phyloP scores from a whole-genome alignment of 1,284 basidiomycete species.

The Ustilago trichophora region DNA sequence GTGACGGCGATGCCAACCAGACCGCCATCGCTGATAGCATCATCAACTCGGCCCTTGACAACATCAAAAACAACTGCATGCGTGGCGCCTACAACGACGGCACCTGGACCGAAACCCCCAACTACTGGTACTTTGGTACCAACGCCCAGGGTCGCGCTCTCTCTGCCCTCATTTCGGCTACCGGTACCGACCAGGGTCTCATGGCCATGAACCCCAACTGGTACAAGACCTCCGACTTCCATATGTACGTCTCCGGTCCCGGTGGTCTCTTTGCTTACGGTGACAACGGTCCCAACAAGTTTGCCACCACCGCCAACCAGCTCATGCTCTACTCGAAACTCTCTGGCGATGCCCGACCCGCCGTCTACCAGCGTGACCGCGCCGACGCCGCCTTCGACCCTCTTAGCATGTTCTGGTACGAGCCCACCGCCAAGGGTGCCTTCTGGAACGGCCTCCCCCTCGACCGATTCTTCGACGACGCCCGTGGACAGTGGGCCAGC shows the following conservation, averaged over 20 bases:
- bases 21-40: slow-evolving; percentile 75
- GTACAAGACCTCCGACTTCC: slow-evolving; percentile 81
- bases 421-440: slow-evolving; percentile 81
- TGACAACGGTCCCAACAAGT: slow-evolving; percentile 96
- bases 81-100: slow-evolving; percentile 75
- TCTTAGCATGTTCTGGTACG: slow-evolving; percentile 97
- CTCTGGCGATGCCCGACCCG: slow-evolving; percentile 73
- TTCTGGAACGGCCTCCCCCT: slow-evolving; percentile 88
- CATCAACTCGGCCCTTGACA: slow-evolving; percentile 78
- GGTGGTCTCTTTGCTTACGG: slow-evolving; percentile 91
- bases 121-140: slow-evolving; percentile 74
- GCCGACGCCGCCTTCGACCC: slow-evolving; percentile 81
- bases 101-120: slow-evolving; percentile 92
- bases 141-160: slow-evolving; percentile 92
- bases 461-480: slow-evolving; percentile 80
- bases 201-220: slow-evolving; percentile 71
- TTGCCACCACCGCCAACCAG: slow-evolving; percentile 70
- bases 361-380: slow-evolving; percentile 92
- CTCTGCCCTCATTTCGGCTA: slow-evolving; percentile 82
- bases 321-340: slow-evolving; percentile 58
- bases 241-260: slow-evolving; percentile 87
- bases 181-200: slow-evolving; percentile 82
- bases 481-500: slow-evolving; percentile 79
- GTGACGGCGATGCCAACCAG: slow-evolving; percentile 75
- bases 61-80: slow-evolving; percentile 84